Conservation (phyloP, 441 rosid species). For the Populus hybrid region DNA sequence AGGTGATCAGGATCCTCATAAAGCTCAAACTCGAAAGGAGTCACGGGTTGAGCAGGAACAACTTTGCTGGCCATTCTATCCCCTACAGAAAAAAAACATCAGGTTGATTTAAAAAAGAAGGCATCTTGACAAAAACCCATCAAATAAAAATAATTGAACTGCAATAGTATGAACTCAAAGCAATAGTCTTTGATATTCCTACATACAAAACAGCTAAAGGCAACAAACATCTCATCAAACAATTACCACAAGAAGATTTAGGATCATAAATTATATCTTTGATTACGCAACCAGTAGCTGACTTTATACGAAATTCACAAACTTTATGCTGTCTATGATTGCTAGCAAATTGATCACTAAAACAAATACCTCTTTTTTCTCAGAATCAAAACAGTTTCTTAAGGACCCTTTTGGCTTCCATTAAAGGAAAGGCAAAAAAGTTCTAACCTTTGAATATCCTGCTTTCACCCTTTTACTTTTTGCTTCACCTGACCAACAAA, state of each 20-base stretch:
- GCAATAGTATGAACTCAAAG: not conserved
- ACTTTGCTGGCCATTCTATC: slow-evolving; percentile 57
- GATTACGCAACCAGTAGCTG: not conserved
- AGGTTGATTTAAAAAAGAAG: not conserved
- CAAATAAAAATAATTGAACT: not conserved
- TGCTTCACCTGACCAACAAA: not conserved
- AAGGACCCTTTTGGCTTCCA: not conserved
- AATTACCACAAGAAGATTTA: not conserved
- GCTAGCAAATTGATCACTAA: not conserved
- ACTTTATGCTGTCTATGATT: not conserved
- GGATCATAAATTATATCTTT: not conserved
- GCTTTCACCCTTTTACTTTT: not conserved
- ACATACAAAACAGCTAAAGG: not conserved
- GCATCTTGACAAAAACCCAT: not conserved
- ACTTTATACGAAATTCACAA: not conserved
- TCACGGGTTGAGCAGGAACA: slow-evolving; percentile 33
- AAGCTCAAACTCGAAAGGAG: slow-evolving; percentile 62
- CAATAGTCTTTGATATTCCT: not conserved
- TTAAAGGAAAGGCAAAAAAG: not conserved
- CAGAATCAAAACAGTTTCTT: not conserved
- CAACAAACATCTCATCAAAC: not conserved
- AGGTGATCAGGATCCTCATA: slow-evolving; percentile 55
- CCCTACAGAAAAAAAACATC: not conserved
- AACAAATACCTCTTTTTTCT: not conserved
- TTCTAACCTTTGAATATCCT: not conserved